These are phyloP conservation scores for Aspergillus sp. DNA, from an alignment of 2,329 filamentous ascomycete genomes.

Conservation along the genomic window DNA sequence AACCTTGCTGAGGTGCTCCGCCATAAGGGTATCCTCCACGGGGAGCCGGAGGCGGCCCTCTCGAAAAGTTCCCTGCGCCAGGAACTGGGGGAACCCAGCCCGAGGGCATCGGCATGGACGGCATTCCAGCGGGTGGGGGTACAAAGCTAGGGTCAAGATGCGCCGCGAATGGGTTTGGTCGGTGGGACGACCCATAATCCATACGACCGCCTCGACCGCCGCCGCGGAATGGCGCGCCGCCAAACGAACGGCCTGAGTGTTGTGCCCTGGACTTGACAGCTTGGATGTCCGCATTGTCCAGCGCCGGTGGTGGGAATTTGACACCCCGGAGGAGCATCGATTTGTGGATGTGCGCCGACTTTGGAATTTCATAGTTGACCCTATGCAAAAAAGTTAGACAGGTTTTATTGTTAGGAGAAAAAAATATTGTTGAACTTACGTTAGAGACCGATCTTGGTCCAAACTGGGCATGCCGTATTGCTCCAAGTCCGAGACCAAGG, in stretches of 20 bases:
- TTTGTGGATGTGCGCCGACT: constrained; percentile 68
- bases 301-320: constrained; percentile 61
- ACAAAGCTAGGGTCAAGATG: constrained; percentile 40
- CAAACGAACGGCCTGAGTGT: constrained; percentile 61
- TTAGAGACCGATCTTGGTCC: constrained; percentile 80
- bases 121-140: constrained; percentile 19
- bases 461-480: constrained; percentile 65
- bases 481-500: constrained; percentile 70
- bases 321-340: constrained; percentile 88
- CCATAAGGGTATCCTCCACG: constrained; percentile 23
- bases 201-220: constrained; percentile 45
- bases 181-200: constrained; percentile 44
- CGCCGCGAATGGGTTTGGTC: constrained; percentile 43
- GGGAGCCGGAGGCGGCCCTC: constrained; percentile 35
- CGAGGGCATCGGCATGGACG: constrained; percentile 26
- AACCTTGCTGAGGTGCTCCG: constrained; percentile 10
- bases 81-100: constrained; percentile 28
- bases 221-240: constrained; percentile 57
- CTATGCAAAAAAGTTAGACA: constrained; percentile 42
- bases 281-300: constrained; percentile 71
- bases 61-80: constrained; percentile 25
- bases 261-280: constrained; percentile 60
- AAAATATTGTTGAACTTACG: constrained; percentile 46
- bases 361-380: constrained; percentile 79
- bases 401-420: neutral